Evolutionary conservation across 768 basidiomycete species (phyloP).

Genomic region (Albatrellus ellisii): DNA sequence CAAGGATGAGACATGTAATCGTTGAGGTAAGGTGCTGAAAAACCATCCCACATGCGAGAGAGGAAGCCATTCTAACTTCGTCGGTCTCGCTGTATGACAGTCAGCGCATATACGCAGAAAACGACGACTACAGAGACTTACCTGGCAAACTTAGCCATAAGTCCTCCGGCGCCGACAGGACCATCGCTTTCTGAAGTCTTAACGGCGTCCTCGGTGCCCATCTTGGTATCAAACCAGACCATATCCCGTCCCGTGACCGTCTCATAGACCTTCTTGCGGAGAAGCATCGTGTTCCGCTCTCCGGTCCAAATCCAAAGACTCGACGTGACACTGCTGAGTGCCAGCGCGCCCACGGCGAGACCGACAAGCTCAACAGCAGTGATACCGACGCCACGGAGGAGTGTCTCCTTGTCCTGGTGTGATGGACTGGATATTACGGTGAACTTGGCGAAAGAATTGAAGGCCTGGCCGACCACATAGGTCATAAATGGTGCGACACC

Average conservation of each 20-base stretch:
- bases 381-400: constrained; percentile 44
- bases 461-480: constrained; percentile 61
- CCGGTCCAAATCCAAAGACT: constrained; percentile 82
- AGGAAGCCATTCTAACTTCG: constrained; percentile 77
- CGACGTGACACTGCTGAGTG: constrained; percentile 62
- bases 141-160: constrained; percentile 91
- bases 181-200: constrained; percentile 28
- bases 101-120: background rate
- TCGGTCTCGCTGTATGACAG: constrained; percentile 68
- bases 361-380: constrained; percentile 55
- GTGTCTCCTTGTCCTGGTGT: constrained; percentile 31
- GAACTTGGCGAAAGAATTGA: constrained; percentile 57
- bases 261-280: constrained; percentile 56
- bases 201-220: constrained; percentile 40
- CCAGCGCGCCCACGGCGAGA: constrained; percentile 51
- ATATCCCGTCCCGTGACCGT: constrained; percentile 60
- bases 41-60: constrained; percentile 64
- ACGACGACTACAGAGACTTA: constrained; percentile 18
- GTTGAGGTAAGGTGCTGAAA: constrained; percentile 76
- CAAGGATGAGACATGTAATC: constrained; percentile 68
- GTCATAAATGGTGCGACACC: constrained; percentile 83
- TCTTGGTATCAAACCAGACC: constrained; percentile 85
- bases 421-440: constrained; percentile 28
- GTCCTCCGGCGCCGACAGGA: constrained; percentile 69
- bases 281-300: constrained; percentile 58